Evolutionary conservation across 176 grass and related monocot species (phyloP), one percentile per base, ranked within the genome.

Genomic region (Paspalum vaginatum): DNA sequence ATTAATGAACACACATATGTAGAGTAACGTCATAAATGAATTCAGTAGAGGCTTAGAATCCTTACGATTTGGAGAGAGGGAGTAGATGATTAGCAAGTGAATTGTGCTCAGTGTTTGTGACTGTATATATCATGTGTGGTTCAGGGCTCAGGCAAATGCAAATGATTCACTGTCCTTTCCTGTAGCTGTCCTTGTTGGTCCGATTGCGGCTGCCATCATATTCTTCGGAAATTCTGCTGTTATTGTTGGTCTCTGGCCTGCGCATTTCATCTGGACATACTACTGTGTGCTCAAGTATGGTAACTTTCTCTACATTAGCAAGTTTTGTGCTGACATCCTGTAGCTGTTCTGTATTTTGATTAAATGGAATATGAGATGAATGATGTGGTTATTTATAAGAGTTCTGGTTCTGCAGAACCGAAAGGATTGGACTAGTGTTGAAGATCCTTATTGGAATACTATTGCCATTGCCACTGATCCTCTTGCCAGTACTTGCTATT

Each of bases 251-350:
- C 82, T 95, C 38, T 98, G 95, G 90, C 90, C 90, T 6, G 90
- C 88, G 3, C 95, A 98, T 89, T 95, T 95, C 75, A 42, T 98
- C 13, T 95, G 95, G 95, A 95, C 95, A 6, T 94, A 89, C 86
- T 93, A 81, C 82, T 98, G 90, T 45, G 70, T 93, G 7, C 75
- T 98, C 8, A 95, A 79, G 92, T 98, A 90, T 13, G 62, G 22
- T 81, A n/a, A 60, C 74, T 81, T 82, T n/a, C 25, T 26, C 59
- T 32, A 63, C 66, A 80, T 41, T 61, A 14, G 8, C 39, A 50
- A 52, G 55, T 76, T 44, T 61, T 27, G 21, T n/a, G 37, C 6
- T 87, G 7, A 39, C 37, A 22, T 24, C 1, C 8, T 52, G 26
- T 3, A 64, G 43, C 14, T 45, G 27, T 16, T 71, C 2, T 21